phyloP scores from a whole-genome alignment of 495 filamentous ascomycete species.

The Podospora australis region DNA sequence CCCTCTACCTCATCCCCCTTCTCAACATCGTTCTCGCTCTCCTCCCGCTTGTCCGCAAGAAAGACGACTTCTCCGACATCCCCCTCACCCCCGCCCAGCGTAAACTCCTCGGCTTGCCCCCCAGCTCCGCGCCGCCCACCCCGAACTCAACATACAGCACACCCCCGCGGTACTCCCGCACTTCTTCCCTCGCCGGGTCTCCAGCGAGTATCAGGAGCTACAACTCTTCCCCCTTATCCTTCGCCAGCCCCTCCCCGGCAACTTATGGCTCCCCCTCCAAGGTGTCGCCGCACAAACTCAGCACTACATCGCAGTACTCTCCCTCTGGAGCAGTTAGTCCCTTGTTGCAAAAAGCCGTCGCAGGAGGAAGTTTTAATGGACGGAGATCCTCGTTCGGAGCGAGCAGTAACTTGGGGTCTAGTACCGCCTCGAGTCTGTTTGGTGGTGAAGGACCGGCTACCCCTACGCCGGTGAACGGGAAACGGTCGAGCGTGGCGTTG shows the following conservation, averaged over 20 bases:
- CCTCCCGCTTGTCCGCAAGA: constrained; percentile 59
- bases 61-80: constrained; percentile 80
- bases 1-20: constrained; percentile 57
- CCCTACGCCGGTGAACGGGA: constrained; percentile 60
- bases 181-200: constrained; percentile 51
- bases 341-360: constrained; percentile 61
- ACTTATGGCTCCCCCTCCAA: constrained; percentile 18
- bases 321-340: constrained; percentile 46
- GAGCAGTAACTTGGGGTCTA: constrained; percentile 41
- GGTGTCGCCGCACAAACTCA: constrained; percentile 15
- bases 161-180: constrained; percentile 79
- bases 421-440: constrained; percentile 35
- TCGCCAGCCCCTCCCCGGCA: constrained; percentile 30
- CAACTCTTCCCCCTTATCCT: constrained; percentile 48
- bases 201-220: constrained; percentile 44
- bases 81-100: constrained; percentile 87
- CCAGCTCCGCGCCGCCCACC: constrained; percentile 53
- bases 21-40: constrained; percentile 48
- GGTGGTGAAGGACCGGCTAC: constrained; percentile 34
- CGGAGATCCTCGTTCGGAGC: constrained; percentile 56
- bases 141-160: constrained; percentile 65
- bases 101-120: constrained; percentile 72
- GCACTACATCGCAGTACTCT: constrained; percentile 22
- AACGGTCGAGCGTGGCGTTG: constrained; percentile 62
- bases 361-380: constrained; percentile 40